Evolutionary conservation across 495 filamentous ascomycete species (phyloP).

Genomic region (Apodospora peruviana): DNA sequence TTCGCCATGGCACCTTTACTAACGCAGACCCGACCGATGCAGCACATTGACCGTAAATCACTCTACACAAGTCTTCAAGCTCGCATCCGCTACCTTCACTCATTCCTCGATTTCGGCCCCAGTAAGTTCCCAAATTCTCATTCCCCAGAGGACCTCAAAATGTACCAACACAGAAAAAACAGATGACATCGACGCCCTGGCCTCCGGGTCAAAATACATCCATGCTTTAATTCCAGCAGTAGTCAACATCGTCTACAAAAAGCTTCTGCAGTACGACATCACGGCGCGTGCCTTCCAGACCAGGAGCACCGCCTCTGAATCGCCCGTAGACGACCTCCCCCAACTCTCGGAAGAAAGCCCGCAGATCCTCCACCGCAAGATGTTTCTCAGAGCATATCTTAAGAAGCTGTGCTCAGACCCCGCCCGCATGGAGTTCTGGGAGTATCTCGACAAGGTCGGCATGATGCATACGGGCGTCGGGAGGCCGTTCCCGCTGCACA

Average conservation of each 20-base stretch:
- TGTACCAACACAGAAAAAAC: background rate
- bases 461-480: slow-evolving; percentile 68
- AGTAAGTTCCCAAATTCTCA: slow-evolving; percentile 36
- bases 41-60: slow-evolving; percentile 63
- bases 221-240: slow-evolving; percentile 66
- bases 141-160: background rate
- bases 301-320: slow-evolving; percentile 57
- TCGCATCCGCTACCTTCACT: slow-evolving; percentile 63
- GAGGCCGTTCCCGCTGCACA: slow-evolving; percentile 57
- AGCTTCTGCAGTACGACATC: slow-evolving; percentile 69
- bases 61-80: slow-evolving; percentile 63
- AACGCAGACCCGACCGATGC: slow-evolving; percentile 23
- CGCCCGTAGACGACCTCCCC: slow-evolving; percentile 53
- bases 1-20: background rate
- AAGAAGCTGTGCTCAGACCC: slow-evolving; percentile 66
- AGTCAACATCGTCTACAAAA: slow-evolving; percentile 73
- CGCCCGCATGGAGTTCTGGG: slow-evolving; percentile 68
- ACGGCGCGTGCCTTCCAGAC: slow-evolving; percentile 67
- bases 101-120: slow-evolving; percentile 66
- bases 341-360: slow-evolving; percentile 61
- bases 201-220: slow-evolving; percentile 63
- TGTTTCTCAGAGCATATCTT: slow-evolving; percentile 68
- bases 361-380: slow-evolving; percentile 69
- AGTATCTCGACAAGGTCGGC: slow-evolving; percentile 72
- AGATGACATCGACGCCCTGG: slow-evolving; percentile 66